Conservation (phyloP, 83 land plant species). For the Larix sibirica region DNA sequence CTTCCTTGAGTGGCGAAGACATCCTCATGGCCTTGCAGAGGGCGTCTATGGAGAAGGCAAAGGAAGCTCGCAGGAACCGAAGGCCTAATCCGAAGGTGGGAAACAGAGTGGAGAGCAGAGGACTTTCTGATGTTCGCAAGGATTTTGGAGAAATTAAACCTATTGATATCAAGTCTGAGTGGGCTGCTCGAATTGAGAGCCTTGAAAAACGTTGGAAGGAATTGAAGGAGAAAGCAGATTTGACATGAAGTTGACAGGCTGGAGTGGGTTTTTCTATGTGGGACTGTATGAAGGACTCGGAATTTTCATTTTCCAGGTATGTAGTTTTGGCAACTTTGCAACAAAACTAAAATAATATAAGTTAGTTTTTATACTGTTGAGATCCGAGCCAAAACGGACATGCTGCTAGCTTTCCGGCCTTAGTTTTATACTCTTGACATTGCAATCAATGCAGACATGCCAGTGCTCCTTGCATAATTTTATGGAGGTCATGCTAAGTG, state of each 20-base stretch:
- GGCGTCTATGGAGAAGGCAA: neutral
- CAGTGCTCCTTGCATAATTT: too few relatives aligned
- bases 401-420: too few relatives aligned
- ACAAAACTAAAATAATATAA: too few relatives aligned
- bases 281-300: neutral
- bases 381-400: too few relatives aligned
- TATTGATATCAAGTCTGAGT: neutral
- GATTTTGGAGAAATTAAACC: neutral
- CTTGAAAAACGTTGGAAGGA: slow-evolving; percentile 3
- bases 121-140: neutral
- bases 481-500: too few relatives aligned
- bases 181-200: slow-evolving; percentile 13
- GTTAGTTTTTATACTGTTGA: too few relatives aligned
- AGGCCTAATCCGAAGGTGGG: neutral
- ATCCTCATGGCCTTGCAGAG: slow-evolving; percentile 2
- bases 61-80: neutral
- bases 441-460: too few relatives aligned
- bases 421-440: too few relatives aligned
- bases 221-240: neutral
- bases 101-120: neutral
- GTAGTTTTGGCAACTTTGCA: too few relatives aligned
- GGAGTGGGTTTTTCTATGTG: neutral
- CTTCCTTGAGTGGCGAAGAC: neutral
- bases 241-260: neutral
- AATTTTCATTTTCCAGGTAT: neutral